phyloP scores from a whole-genome alignment of 352 stramenopile genomes.

The Discostella stelligera region DNA sequence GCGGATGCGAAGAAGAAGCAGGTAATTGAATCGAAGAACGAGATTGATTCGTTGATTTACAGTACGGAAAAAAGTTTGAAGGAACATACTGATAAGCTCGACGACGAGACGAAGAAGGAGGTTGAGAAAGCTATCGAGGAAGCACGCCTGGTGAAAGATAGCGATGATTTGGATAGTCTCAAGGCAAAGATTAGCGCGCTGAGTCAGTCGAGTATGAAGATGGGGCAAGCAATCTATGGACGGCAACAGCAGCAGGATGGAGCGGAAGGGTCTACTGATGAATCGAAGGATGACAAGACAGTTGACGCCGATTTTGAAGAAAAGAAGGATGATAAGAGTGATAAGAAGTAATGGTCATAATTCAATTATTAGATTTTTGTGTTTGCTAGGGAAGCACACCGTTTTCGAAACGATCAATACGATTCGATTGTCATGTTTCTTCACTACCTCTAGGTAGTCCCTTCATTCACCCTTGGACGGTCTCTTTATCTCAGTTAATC shows the following conservation, averaged over 20 bases:
- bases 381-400: background rate
- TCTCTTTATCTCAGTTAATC: too few relatives aligned
- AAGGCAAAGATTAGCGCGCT: slow-evolving; percentile 91
- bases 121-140: slow-evolving; percentile 92
- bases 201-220: slow-evolving; percentile 93
- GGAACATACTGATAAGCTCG: slow-evolving; percentile 95
- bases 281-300: slow-evolving; percentile 89
- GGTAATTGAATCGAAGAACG: slow-evolving; percentile 95
- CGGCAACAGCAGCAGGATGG: slow-evolving; percentile 78
- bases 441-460: too few relatives aligned
- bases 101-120: slow-evolving; percentile 88
- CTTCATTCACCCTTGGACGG: too few relatives aligned
- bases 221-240: slow-evolving; percentile 96
- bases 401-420: too few relatives aligned
- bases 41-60: slow-evolving; percentile 96
- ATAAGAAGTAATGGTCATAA: slow-evolving; percentile 57
- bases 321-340: slow-evolving; percentile 77
- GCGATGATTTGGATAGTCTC: slow-evolving; percentile 89
- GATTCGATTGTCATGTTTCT: too few relatives aligned
- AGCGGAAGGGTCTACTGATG: slow-evolving; percentile 55
- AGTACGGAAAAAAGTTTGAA: slow-evolving; percentile 90
- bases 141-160: slow-evolving; percentile 87
- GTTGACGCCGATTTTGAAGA: slow-evolving; percentile 94
- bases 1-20: slow-evolving; percentile 92
- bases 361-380: background rate